Conservation (phyloP, 495 filamentous ascomycete species). For the Penicillium ochrochloron region DNA sequence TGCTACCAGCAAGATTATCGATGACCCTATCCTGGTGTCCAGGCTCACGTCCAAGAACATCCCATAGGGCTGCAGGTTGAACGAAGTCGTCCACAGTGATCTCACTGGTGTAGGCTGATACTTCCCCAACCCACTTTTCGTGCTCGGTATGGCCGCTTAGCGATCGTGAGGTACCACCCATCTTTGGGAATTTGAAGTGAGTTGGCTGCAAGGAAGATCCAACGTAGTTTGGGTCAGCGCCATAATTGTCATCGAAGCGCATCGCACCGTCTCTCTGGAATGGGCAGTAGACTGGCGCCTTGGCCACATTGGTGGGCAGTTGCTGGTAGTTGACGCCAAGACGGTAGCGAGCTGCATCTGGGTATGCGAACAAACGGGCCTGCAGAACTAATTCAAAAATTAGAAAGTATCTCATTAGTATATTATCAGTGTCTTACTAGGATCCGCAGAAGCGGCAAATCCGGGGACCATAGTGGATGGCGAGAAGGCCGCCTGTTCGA, state of each 20-base stretch:
- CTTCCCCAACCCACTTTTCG: slow-evolving; percentile 58
- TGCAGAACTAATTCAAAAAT: slow-evolving; percentile 57
- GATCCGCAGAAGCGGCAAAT: slow-evolving; percentile 48
- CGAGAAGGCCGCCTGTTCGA: slow-evolving; percentile 56
- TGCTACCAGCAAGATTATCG: no score
- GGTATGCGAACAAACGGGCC: slow-evolving; percentile 71
- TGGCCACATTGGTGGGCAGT: slow-evolving; percentile 42
- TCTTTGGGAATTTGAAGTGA: no score
- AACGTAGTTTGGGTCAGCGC: slow-evolving; percentile 65
- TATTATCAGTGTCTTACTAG: slow-evolving; percentile 26
- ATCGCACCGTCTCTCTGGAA: slow-evolving; percentile 73
- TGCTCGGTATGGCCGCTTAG: slow-evolving; percentile 54
- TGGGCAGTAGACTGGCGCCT: slow-evolving; percentile 60
- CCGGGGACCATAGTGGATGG: slow-evolving; percentile 56
- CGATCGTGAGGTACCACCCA: no score
- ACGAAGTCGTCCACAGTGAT: background rate
- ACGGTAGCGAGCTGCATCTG: slow-evolving; percentile 68
- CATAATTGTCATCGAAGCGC: slow-evolving; percentile 64
- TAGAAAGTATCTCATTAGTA: slow-evolving; percentile 2
- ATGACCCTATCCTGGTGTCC: no score
- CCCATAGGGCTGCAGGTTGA: no score
- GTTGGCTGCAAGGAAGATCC: no score
- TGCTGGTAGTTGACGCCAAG: slow-evolving; percentile 71
- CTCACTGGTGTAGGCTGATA: slow-evolving; percentile 34
- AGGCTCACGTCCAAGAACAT: no score